Base-by-base conservation (phyloP, 345 rosid genomes). In the Hibiscus tridactylites region DNA sequence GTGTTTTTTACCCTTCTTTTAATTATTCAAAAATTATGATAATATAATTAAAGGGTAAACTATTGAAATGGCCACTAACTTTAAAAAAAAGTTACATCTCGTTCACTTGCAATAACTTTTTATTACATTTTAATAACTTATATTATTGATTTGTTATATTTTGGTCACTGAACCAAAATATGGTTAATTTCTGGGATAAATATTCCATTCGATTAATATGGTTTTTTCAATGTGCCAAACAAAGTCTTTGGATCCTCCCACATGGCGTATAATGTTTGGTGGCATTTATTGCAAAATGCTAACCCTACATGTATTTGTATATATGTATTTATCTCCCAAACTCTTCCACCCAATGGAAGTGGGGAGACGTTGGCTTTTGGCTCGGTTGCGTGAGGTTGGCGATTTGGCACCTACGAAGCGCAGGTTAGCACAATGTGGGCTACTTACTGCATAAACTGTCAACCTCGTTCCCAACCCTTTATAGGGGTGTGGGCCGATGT, bases 401-500 rank as follows among this genome's bases (percentile, higher is more conserved):
- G 42, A 62, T 71, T 71, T 58, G 17, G 65, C 74, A 71, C 66
- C 70, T 35, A 62, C 35, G 29, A 21, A 62, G 75, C 19, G 69
- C 70, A 73, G 61, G 75, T 62, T 73, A 73, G 35, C 75, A 17
- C 12, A 29, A 46, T 17, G 58, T 49, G 19, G 44, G 15, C 39
- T 46, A 83, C 76, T 39, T 8, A 2, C 44, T 77, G 88, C 76
- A 77, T 68, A 80, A 85, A 84, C 90, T 83, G 86, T 88, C 91
- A 76, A 86, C 90, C 88, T 88, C 89, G 81, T 82, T 79, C 76
- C 80, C 79, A 79, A 65, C 56, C 77, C 84, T 82, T 87, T 82
- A 79, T 81, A 71, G 81, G 86, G 88, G 58, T 76, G 88, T 90
- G 94, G 94, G 85, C 87, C 91, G 85, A 80, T 82, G 88, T 87